phyloP scores from a whole-genome alignment of 306 rosid species.

The Cicer bijugum region DNA sequence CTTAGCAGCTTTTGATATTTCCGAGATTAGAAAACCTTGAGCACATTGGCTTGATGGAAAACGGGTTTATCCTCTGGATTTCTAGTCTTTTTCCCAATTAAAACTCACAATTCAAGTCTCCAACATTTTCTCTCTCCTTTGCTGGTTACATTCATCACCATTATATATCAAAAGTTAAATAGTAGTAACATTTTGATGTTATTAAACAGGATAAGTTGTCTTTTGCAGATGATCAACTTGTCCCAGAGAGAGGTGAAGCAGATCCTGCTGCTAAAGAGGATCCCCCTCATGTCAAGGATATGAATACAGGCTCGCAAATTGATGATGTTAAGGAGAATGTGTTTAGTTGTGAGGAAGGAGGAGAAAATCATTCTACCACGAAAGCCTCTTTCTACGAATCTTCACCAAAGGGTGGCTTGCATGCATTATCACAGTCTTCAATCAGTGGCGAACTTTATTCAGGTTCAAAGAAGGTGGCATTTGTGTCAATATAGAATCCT shows the following conservation, averaged over 20 bases:
- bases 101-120: neutral
- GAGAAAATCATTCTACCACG: conserved; percentile 41
- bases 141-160: neutral
- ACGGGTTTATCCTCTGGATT: too few relatives aligned
- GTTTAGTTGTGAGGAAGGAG: conserved; percentile 27
- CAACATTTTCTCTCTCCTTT: conserved; percentile 12
- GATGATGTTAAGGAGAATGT: conserved; percentile 37
- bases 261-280: conserved; percentile 32
- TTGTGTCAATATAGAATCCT: conserved; percentile 62
- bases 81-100: neutral
- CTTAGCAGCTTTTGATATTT: neutral
- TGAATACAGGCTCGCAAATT: conserved; percentile 31
- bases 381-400: conserved; percentile 39
- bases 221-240: conserved; percentile 54
- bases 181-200: neutral
- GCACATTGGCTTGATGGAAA: too few relatives aligned
- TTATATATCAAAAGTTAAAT: neutral
- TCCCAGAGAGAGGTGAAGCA: conserved; percentile 36
- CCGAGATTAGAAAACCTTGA: too few relatives aligned
- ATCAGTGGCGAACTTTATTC: conserved; percentile 42
- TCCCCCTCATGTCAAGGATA: conserved; percentile 35
- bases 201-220: conserved; percentile 35
- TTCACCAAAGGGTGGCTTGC: conserved; percentile 40
- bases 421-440: conserved; percentile 41
- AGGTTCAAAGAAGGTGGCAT: conserved; percentile 63